These are phyloP conservation scores for Candida freyschussii DNA, from an alignment of 1,139 yeast genomes.

Conservation along the genomic window DNA sequence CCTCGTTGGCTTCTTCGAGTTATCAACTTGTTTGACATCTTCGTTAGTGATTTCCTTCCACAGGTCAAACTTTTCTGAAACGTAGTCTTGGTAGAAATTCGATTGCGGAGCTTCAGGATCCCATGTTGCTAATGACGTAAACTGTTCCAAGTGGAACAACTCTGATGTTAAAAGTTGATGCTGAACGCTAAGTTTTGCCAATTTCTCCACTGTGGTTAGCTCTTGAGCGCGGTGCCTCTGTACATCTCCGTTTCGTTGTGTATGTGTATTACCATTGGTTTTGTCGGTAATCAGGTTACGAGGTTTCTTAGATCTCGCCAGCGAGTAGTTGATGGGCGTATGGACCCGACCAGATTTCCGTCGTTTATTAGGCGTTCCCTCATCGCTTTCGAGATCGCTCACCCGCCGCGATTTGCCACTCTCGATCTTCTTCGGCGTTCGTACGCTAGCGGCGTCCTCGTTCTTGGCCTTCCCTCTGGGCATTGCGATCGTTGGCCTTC, in stretches of 20 bases:
- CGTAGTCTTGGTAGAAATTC: slow-evolving; percentile 24
- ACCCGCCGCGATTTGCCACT: no score
- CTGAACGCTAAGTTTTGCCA: slow-evolving; percentile 15
- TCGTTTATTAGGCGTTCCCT: slow-evolving; percentile 13
- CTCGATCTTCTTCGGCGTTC: no score
- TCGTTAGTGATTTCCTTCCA: slow-evolving; percentile 13
- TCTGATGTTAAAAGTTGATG: slow-evolving; percentile 37
- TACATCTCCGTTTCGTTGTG: slow-evolving; percentile 8
- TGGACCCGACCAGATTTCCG: slow-evolving; percentile 13
- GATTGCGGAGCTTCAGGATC: slow-evolving; percentile 29
- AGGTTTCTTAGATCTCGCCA: background rate
- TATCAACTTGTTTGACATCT: background rate
- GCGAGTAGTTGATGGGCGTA: slow-evolving; percentile 7
- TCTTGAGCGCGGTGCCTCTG: slow-evolving; percentile 4
- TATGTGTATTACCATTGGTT: slow-evolving; percentile 7
- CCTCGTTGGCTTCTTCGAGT: slow-evolving; percentile 14
- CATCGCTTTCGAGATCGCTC: no score
- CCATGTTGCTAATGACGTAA: slow-evolving; percentile 34
- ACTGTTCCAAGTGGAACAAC: slow-evolving; percentile 39
- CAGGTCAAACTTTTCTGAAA: slow-evolving; percentile 23
- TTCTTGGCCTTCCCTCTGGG: no score
- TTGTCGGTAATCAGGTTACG: slow-evolving; percentile 4
- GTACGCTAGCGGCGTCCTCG: no score
- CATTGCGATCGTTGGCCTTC: no score
- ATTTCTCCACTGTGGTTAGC: slow-evolving; percentile 6